Evolutionary conservation across 2,329 filamentous ascomycete genomes (phyloP).

Genomic region (Alternaria dauci): DNA sequence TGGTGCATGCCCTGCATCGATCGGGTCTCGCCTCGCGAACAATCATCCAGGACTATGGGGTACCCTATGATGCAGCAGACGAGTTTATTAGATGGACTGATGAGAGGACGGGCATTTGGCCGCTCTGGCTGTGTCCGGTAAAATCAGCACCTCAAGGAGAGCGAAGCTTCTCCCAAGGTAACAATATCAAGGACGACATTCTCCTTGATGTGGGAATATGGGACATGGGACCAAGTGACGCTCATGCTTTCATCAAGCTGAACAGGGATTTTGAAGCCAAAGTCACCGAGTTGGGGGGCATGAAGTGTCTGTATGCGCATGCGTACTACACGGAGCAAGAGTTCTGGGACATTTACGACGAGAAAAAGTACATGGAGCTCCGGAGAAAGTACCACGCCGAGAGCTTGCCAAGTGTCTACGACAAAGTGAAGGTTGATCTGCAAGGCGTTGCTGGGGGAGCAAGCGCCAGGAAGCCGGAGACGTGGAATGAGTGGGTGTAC

Average conservation of each 20-base stretch:
- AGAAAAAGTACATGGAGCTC: constrained; percentile 68
- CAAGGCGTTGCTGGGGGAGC: constrained; percentile 42
- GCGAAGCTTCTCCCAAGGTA: constrained; percentile 43
- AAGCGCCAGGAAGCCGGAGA: constrained; percentile 16
- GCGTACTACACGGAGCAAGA: constrained; percentile 79
- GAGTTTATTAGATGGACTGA: constrained; percentile 64
- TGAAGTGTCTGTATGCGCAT: constrained; percentile 90
- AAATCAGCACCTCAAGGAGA: constrained; percentile 38
- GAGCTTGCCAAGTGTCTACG: constrained; percentile 72
- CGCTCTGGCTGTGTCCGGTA: constrained; percentile 67
- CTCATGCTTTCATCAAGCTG: constrained; percentile 67
- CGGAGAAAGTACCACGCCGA: constrained; percentile 70
- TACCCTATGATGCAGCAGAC: constrained; percentile 62
- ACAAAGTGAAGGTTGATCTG: constrained; percentile 66
- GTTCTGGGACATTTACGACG: constrained; percentile 73
- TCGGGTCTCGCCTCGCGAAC: constrained; percentile 64
- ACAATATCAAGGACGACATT: constrained; percentile 39
- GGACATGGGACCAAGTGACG: constrained; percentile 72
- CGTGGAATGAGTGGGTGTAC: constrained; percentile 41
- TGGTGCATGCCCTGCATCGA: constrained; percentile 70
- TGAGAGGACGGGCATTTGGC: constrained; percentile 60
- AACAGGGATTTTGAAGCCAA: constrained; percentile 78
- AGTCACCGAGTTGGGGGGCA: constrained; percentile 73
- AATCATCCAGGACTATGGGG: constrained; percentile 69
- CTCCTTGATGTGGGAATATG: constrained; percentile 69